Base-by-base conservation (phyloP, 1,284 basidiomycete genomes). In the Leccinum proliferum region DNA sequence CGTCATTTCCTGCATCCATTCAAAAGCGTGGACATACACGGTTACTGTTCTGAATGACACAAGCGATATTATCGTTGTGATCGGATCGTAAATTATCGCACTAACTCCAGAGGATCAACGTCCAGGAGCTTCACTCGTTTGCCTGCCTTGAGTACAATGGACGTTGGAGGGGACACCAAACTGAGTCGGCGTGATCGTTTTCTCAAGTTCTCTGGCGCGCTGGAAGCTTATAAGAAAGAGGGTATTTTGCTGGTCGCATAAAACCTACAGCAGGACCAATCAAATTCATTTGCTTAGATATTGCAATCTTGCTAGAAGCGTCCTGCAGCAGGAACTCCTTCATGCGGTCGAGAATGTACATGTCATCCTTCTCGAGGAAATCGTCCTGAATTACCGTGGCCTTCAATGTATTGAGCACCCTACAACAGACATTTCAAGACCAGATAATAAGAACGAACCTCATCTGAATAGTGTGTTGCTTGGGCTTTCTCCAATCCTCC, bases 41-140 rank as follows among this genome's bases (percentile, higher is more conserved):
- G 73, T 98, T 99, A 67, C 91, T 94, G 57, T 94, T 88, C 66
- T 93, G 93, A 70, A 97, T 98, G 67, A 96, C 90, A 48, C 87
- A 85, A 61, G 93, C 90, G 68, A 99, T 95, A 66, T 91, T 93
- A 69, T 91, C 92, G 62, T 84, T 81, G 64, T 88, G 84, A 39
- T 92, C 88, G 1, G 85, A 98, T 86, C 1, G 97, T 98, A 60
- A 99, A 78, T 73, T 99, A 97, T 48, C 97, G 84, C 0, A 95
- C 96, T 18, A 99, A 76, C 76, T 99, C 97, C 37, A 96, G 75
- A 2, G 96, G 82, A 69, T 99, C 94, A 57, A 97, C 85, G 66
- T 96, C 94, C n/a, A 89, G 75, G 18, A 96, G 79, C 69, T 93
- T 94, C 65, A 94, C 77, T 76, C 89, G 93, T 76, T 87, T 90